These are phyloP conservation scores for Trifolium dubium DNA, from an alignment of 306 rosid genomes.

Conservation along the genomic window DNA sequence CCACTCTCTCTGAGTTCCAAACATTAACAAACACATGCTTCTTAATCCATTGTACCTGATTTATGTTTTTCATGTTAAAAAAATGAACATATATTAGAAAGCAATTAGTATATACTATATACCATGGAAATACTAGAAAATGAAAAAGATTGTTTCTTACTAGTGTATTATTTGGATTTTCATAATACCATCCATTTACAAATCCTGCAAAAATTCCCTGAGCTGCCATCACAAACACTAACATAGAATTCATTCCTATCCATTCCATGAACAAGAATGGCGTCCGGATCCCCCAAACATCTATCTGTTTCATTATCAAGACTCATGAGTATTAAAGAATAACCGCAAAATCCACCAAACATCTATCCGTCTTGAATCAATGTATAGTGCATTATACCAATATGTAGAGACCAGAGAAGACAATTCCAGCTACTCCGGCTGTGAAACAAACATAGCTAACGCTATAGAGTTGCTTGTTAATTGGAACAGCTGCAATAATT, in stretches of 20 bases:
- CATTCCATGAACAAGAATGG: conserved; percentile 84
- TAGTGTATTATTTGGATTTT: conserved; percentile 50
- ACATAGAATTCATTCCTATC: conserved; percentile 97
- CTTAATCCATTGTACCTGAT: conserved; percentile 79
- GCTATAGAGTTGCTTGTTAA: conserved; percentile 90
- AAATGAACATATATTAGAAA: not conserved
- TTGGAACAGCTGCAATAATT: conserved; percentile 69
- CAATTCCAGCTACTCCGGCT: conserved; percentile 79
- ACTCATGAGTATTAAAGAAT: not conserved
- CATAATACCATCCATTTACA: conserved; percentile 84
- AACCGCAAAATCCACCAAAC: not conserved
- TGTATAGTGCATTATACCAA: conserved; percentile 54
- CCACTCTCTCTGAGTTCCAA: conserved; percentile 79
- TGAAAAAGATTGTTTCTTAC: conserved; percentile 45
- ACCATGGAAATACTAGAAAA: not conserved
- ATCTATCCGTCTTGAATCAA: too few species aligned
- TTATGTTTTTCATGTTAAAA: not conserved
- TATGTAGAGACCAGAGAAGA: conserved; percentile 76
- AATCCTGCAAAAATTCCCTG: conserved; percentile 86
- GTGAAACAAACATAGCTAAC: conserved; percentile 92
- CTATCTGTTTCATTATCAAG: conserved; percentile 57
- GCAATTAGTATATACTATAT: not conserved
- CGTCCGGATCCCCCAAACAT: conserved; percentile 71
- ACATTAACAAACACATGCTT: conserved; percentile 72
- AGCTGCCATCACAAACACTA: conserved; percentile 87